Evolutionary conservation across 441 rosid species (phyloP), one percentile per base, ranked within the genome.

Genomic region (Isatis lusitanica): DNA sequence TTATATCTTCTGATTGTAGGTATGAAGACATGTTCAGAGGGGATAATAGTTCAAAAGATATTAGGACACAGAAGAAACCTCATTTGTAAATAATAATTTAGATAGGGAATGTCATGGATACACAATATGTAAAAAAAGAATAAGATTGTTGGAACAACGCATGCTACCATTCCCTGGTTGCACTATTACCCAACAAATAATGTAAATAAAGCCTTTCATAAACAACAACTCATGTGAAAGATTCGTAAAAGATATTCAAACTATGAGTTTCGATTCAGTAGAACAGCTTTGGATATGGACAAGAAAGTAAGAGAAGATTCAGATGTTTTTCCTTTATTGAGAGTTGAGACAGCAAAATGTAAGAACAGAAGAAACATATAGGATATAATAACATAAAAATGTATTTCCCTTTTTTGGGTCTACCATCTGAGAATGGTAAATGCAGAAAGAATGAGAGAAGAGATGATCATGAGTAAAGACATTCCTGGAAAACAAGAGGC

Each of bases 401-500:
- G 10, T 28, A 13, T 53, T 3, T 21, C 24, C 24, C 2, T 21
- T 21, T 12, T 53, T 30, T 15, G 15, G 31, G 30, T 70, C 63
- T 66, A 71, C 72, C 81, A 77, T 62, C 55, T 67, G 66, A 72
- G 48, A 9, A 72, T 43, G 33, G 81, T 40, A 61, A 73, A 77
- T 10, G 70, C 74, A 30, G 74, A 77, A 21, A 77, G 31, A 16
- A 77, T 38, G 66, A 72, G 8, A 30, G 81, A 78, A 67, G 74
- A 73, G 47, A 73, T 78, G 66, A 78, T 53, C 74, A 68, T 72
- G 71, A 73, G 5, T 0, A 73, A 15, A 66, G 81, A 73, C 77
- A 78, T 55, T 47, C 76, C 80, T 51, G 76, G 71, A 9, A 76
- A 65, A 76, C 76, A 58, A 5, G 76, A 71, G 57, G 71, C 73